These are phyloP conservation scores for Lachnum nothofagi DNA, from an alignment of 2,329 filamentous ascomycete species.

Conservation along the genomic window DNA sequence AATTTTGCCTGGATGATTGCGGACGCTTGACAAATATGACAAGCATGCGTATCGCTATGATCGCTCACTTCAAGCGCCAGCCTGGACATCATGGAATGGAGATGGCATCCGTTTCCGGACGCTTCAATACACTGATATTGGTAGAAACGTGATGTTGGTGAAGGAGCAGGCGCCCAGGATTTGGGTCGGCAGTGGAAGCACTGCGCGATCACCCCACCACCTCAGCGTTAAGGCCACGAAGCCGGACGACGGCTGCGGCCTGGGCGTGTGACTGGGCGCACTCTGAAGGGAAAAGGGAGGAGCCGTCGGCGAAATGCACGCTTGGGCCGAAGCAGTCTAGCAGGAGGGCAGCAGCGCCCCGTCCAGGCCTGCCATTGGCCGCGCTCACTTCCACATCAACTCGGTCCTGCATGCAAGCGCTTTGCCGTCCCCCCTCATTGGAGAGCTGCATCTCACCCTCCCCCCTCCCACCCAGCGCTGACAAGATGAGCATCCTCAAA, in stretches of 20 bases:
- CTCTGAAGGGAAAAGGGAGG: background rate
- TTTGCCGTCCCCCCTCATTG: slow-evolving; percentile 8
- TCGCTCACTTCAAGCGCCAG: background rate
- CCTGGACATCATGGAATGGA: background rate
- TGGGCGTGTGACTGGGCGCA: background rate
- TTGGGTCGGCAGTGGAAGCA: background rate
- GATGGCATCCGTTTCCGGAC: background rate
- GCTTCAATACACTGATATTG: background rate
- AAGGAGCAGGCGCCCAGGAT: background rate
- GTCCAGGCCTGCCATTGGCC: background rate
- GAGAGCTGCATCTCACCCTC: background rate
- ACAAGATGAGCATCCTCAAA: slow-evolving; percentile 10
- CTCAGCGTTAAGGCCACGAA: background rate
- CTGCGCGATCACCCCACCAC: background rate
- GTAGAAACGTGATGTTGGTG: background rate
- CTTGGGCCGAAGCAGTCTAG: background rate
- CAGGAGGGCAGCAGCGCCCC: too few species aligned
- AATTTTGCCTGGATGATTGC: too few species aligned
- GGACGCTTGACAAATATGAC: too few species aligned
- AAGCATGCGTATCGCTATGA: background rate
- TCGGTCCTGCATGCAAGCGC: slow-evolving; percentile 20
- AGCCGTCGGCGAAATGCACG: background rate
- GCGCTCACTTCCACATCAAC: background rate
- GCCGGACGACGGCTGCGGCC: background rate
- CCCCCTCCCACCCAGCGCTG: slow-evolving; percentile 7